Base-by-base conservation (phyloP, 2,329 filamentous ascomycete genomes). In the Zymoseptoria tritici region DNA sequence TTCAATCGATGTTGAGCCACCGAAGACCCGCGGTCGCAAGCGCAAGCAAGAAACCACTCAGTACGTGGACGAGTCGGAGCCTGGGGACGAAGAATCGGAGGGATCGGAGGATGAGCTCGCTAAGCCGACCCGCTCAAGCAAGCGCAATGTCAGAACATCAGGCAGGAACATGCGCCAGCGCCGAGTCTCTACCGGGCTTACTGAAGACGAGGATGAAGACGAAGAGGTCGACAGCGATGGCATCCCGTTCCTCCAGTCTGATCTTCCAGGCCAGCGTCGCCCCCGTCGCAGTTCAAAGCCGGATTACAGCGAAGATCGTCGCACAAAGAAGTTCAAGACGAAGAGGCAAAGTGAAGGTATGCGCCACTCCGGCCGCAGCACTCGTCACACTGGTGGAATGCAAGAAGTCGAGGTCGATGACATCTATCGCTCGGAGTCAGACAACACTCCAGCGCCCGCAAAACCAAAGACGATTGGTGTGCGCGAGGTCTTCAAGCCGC, bases 401-500 rank as follows among this genome's bases (percentile, higher is more conserved):
- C 71, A 78, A 57, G 86, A 88, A 62, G 77, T 80, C 1, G 75
- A 74, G 21, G 75, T 84, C 59, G 82, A 88, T 49, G 83, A 88
- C 66, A 79, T 80, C 57, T 81, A 75, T 60, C 74, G 77, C 54
- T 76, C 76, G 6, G 77, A 78, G 5, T 78, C 77, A 13, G 72
- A 71, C 31, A 68, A 72, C 56, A 66, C 72, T 11, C 72, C 66
- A 55, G 67, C 68, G 16, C 63, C 75, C 0, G 74, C 69, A 16
- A 76, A 78, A 9, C 78, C 83, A 1, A 85, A 86, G 73, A 76
- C 84, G 50, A 76, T 83, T 11, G 85, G 85, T 13, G 82, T 76
- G 4, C 74, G 91, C 64, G 94, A 97, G 71, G 73, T 83, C 5
- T 97, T 96, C 71, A 80, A 85, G 58, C 79, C 80, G 0, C 70